phyloP scores from a whole-genome alignment of 352 stramenopile species.

The Aphanomyces stellatus region DNA sequence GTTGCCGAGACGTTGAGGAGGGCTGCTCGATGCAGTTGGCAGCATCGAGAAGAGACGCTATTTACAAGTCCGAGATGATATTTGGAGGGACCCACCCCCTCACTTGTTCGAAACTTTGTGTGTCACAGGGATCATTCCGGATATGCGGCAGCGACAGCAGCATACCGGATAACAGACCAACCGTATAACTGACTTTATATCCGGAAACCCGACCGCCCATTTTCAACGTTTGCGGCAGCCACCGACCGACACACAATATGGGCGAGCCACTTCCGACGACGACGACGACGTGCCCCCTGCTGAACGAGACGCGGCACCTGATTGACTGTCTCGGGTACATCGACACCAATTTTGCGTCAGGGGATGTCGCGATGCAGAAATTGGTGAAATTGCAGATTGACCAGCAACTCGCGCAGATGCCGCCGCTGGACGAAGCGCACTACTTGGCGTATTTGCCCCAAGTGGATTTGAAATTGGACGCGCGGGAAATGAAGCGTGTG shows the following conservation, averaged over 20 bases:
- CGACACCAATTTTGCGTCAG: constrained; percentile 40
- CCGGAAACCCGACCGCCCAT: too few species aligned
- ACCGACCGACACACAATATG: not conserved
- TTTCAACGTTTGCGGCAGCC: not conserved
- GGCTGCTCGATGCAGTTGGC: too few species aligned
- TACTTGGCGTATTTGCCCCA: constrained; percentile 61
- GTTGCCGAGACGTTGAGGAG: too few species aligned
- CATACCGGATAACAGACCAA: too few species aligned
- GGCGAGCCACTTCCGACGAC: too few species aligned
- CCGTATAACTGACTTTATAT: not conserved
- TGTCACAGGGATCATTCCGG: not conserved
- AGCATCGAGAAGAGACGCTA: too few species aligned
- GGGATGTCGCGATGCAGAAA: constrained; percentile 15
- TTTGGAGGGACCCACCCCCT: too few species aligned
- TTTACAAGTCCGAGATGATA: too few species aligned
- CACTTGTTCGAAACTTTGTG: not conserved
- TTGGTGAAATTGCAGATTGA: constrained; percentile 39
- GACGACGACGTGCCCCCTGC: constrained; percentile 45
- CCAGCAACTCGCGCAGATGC: constrained; percentile 64
- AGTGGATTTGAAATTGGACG: constrained; percentile 45
- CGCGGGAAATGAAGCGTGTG: constrained; percentile 64
- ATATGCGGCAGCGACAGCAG: not conserved
- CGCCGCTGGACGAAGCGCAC: constrained; percentile 34
- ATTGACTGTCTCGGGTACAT: constrained; percentile 72
- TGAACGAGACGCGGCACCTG: constrained; percentile 49